Conservation (phyloP, 768 basidiomycete genomes). For the Solioccasus polychromus region DNA sequence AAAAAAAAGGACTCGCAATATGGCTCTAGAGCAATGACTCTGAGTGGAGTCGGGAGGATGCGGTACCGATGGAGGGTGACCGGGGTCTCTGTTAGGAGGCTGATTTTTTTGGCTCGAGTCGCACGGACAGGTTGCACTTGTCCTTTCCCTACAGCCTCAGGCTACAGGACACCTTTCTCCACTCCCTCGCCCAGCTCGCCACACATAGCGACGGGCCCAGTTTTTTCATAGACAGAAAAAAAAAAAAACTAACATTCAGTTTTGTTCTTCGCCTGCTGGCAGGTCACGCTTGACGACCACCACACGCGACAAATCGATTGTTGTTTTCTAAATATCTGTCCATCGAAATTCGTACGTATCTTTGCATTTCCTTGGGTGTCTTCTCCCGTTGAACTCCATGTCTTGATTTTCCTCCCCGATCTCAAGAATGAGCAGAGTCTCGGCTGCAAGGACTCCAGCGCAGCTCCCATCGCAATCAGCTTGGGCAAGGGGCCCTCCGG, state of each 20-base stretch:
- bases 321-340: slow-evolving; percentile 47
- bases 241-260: slow-evolving; percentile 40
- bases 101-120: slow-evolving; percentile 33
- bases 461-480: slow-evolving; percentile 80
- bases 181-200: slow-evolving; percentile 32
- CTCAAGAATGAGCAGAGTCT: slow-evolving; percentile 90
- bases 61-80: slow-evolving; percentile 21
- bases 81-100: slow-evolving; percentile 26
- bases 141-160: slow-evolving; percentile 39
- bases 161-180: slow-evolving; percentile 32
- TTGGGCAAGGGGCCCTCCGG: slow-evolving; percentile 88
- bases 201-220: slow-evolving; percentile 35
- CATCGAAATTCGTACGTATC: slow-evolving; percentile 42
- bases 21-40: slow-evolving; percentile 1
- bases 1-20: no score
- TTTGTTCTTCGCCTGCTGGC: slow-evolving; percentile 83
- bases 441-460: slow-evolving; percentile 71
- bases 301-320: slow-evolving; percentile 58
- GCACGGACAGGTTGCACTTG: slow-evolving; percentile 33
- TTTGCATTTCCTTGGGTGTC: slow-evolving; percentile 11
- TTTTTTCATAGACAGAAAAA: slow-evolving; percentile 40
- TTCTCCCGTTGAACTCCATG: not conserved
- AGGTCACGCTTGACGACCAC: slow-evolving; percentile 87
- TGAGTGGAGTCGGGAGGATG: slow-evolving; percentile 1
- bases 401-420: slow-evolving; percentile 1